Evolutionary conservation across 2,329 filamentous ascomycete species (phyloP).

Genomic region (Claviceps cyperi): DNA sequence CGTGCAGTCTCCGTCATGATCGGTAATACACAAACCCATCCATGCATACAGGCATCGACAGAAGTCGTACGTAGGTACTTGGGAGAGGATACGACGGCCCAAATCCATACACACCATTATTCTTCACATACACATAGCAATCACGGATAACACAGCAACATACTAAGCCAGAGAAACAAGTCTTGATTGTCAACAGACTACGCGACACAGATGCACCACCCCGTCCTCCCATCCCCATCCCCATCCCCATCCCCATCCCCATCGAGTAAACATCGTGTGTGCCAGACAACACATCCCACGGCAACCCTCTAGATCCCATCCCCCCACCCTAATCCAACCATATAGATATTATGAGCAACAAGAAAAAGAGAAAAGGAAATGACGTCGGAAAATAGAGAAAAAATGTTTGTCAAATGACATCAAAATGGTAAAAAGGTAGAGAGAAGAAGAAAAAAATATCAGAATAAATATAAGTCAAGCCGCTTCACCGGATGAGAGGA

Average conservation of each 20-base stretch:
- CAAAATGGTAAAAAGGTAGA: not conserved
- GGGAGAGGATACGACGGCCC: too few species aligned
- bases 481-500: not conserved
- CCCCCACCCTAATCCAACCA: not conserved
- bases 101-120: too few species aligned
- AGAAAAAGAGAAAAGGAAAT: not conserved
- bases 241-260: not conserved
- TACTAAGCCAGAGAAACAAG: not conserved
- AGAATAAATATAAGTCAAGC: not conserved
- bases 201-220: not conserved
- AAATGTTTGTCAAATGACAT: not conserved
- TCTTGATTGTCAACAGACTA: conserved; percentile 1
- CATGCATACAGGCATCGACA: too few species aligned
- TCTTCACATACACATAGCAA: too few species aligned
- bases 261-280: conserved; percentile 1
- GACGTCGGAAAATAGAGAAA: not conserved
- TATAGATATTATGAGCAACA: conserved; percentile 3
- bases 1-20: too few species aligned
- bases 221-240: not conserved
- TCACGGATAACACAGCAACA: too few species aligned
- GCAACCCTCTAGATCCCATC: not conserved
- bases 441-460: conserved; percentile 1
- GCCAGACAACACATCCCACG: conserved; percentile 6
- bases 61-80: too few species aligned
- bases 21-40: too few species aligned